These are phyloP conservation scores for Penicillium goetzii DNA, from an alignment of 495 filamentous ascomycete genomes.

Conservation along the genomic window DNA sequence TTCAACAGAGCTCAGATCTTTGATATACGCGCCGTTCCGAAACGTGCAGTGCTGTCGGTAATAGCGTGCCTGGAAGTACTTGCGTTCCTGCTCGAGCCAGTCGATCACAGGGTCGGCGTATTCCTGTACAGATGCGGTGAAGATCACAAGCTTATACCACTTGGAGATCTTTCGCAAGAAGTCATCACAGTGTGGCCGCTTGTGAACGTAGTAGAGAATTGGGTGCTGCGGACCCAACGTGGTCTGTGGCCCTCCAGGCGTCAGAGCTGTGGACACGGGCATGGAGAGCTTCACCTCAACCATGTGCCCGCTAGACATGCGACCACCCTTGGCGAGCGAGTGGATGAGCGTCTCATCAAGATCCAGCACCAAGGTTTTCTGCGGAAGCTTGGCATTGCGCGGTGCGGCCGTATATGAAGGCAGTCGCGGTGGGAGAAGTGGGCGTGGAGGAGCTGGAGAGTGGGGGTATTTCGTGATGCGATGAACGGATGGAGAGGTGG, in stretches of 20 bases:
- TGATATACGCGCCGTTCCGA: conserved; percentile 94
- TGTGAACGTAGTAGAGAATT: conserved; percentile 98
- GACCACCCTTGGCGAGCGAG: conserved; percentile 92
- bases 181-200: conserved; percentile 94
- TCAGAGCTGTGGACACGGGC: conserved; percentile 59
- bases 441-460: conserved; percentile 83
- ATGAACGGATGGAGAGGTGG: conserved; percentile 77
- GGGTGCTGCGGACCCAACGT: conserved; percentile 85
- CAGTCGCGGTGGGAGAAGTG: conserved; percentile 81
- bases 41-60: conserved; percentile 97
- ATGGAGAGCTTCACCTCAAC: conserved; percentile 90
- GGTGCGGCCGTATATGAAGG: conserved; percentile 72
- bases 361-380: conserved; percentile 94
- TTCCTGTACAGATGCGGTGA: conserved; percentile 96
- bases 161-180: conserved; percentile 93
- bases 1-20: conserved; percentile 94
- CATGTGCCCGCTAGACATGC: conserved; percentile 97
- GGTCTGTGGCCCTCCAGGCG: conserved; percentile 62
- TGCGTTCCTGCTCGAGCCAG: conserved; percentile 95
- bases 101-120: conserved; percentile 99
- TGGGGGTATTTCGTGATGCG: conserved; percentile 85
- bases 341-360: conserved; percentile 97
- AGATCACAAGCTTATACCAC: conserved; percentile 98
- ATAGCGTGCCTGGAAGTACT: conserved; percentile 89
- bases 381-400: conserved; percentile 51